Conservation (phyloP, 768 basidiomycete genomes). For the Mycena kentingensis region DNA sequence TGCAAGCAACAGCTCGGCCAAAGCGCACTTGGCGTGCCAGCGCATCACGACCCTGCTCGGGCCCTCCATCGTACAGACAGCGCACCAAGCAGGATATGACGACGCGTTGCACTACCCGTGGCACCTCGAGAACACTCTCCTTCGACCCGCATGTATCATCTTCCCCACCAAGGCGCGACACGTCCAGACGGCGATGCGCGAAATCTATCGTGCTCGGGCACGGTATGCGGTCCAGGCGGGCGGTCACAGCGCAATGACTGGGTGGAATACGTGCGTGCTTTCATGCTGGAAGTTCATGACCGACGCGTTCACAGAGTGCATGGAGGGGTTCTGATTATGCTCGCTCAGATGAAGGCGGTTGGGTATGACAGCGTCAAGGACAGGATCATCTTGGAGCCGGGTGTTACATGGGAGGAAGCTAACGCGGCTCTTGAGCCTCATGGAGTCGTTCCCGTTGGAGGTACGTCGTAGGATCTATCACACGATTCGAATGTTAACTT, state of each 20-base stretch:
- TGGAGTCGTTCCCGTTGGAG: conserved; percentile 44
- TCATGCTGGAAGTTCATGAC: background rate
- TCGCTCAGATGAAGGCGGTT: conserved; percentile 33
- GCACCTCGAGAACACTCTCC: conserved; percentile 39
- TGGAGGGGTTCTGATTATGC: conserved; percentile 41
- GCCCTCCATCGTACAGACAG: too few species aligned
- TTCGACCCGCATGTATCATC: conserved; percentile 39
- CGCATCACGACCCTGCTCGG: too few species aligned
- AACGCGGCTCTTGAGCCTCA: conserved; percentile 32
- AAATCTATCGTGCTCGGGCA: conserved; percentile 36
- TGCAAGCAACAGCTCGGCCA: too few species aligned
- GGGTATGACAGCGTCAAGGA: conserved; percentile 37
- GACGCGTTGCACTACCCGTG: too few species aligned
- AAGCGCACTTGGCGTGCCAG: too few species aligned
- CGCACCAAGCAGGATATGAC: too few species aligned
- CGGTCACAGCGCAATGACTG: conserved; percentile 42
- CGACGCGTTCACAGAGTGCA: conserved; percentile 30
- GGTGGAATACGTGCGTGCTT: conserved; percentile 44
- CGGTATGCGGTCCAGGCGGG: conserved; percentile 47
- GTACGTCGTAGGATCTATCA: conserved; percentile 12
- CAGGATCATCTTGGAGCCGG: conserved; percentile 42
- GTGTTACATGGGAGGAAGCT: conserved; percentile 44
- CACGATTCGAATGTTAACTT: background rate
- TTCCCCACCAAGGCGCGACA: conserved; percentile 34
- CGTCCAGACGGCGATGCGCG: conserved; percentile 41